Conservation (phyloP, 2,329 filamentous ascomycete species). For the Penicillium sp. region DNA sequence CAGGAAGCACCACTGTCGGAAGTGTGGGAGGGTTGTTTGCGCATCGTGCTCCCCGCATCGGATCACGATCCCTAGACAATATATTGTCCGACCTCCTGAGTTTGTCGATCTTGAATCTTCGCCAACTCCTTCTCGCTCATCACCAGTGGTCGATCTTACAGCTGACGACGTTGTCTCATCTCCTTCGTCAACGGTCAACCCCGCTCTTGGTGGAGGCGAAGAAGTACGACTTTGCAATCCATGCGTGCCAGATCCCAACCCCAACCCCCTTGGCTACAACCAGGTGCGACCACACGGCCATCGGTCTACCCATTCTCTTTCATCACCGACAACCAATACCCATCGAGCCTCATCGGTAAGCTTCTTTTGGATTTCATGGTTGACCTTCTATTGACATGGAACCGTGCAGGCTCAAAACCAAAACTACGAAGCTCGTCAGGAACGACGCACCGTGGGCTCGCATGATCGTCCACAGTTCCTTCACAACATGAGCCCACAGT, state of each 20-base stretch:
- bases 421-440: conserved; percentile 14
- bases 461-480: conserved; percentile 22
- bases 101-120: conserved; percentile 36
- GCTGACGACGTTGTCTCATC: conserved; percentile 35
- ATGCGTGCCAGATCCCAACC: conserved; percentile 67
- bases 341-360: conserved; percentile 7
- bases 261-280: conserved; percentile 45
- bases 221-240: conserved; percentile 69
- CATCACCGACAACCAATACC: conserved; percentile 15
- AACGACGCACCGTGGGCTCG: conserved; percentile 28
- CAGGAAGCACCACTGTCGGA: conserved; percentile 92
- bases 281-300: conserved; percentile 24
- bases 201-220: conserved; percentile 60
- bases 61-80: conserved; percentile 90
- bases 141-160: conserved; percentile 48
- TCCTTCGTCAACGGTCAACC: conserved; percentile 37
- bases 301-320: conserved; percentile 21
- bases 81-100: conserved; percentile 76
- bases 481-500: neutral
- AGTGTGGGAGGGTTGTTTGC: conserved; percentile 92
- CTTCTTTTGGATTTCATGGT: neutral
- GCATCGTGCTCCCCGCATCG: conserved; percentile 85
- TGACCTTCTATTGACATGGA: neutral
- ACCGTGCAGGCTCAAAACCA: conserved; percentile 3
- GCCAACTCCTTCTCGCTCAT: conserved; percentile 38